A percentile compares a stretch with the other conserved stretches of the same genome.
Conservation (phyloP, 345 rosid species). For the Populus simonii region DNA sequence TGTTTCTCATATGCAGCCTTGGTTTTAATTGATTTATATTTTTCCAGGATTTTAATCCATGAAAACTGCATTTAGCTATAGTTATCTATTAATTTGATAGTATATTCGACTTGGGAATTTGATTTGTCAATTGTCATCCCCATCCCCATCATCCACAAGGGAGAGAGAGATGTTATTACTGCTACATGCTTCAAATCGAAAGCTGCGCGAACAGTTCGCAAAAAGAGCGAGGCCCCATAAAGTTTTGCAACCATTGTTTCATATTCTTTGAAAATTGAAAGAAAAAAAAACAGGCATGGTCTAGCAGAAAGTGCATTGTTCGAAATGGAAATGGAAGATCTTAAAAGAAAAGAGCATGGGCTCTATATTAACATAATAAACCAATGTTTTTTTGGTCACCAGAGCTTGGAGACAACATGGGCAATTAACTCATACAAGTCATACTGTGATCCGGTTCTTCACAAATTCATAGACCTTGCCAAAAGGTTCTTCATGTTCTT, state of each 20-base stretch:
- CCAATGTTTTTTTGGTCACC: conserved; percentile 15
- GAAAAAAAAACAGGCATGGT: neutral
- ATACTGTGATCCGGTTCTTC: neutral
- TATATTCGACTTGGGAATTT: too few relatives aligned
- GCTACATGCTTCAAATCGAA: neutral
- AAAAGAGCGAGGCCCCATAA: neutral
- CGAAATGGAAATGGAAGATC: neutral
- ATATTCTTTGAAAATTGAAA: too few relatives aligned
- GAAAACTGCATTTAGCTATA: too few relatives aligned
- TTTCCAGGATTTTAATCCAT: too few relatives aligned
- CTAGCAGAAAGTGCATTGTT: neutral
- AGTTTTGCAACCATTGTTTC: neutral
- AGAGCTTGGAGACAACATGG: conserved; percentile 8
- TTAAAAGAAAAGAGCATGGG: neutral
- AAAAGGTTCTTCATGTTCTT: neutral
- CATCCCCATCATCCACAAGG: too few relatives aligned
- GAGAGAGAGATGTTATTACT: too few relatives aligned
- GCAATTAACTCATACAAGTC: neutral
- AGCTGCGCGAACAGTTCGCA: neutral
- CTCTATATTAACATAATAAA: conserved; percentile 7
- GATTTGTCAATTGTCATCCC: too few relatives aligned
- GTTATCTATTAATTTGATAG: too few relatives aligned
- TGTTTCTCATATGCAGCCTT: too few relatives aligned
- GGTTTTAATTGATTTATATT: too few relatives aligned
- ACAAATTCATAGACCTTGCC: conserved; percentile 4